Base-by-base conservation (phyloP, 257 asterid genomes). In the Craterostigma plantagineum region DNA sequence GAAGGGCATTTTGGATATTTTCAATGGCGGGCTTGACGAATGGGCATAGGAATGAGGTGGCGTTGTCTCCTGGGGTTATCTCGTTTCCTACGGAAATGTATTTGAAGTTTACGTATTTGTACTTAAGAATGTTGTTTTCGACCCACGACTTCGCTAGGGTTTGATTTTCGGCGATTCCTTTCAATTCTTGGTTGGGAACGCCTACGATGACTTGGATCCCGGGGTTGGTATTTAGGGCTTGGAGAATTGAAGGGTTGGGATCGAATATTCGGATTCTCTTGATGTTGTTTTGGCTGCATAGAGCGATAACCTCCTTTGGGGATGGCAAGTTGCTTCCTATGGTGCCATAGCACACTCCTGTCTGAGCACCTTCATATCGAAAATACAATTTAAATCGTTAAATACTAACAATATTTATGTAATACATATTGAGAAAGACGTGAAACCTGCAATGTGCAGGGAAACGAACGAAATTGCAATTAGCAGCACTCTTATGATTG, bases 261-360 rank as follows among this genome's bases (percentile, higher is more conserved):
- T 79, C 82, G 44, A 75, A 79, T 18, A 79, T 75, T 59, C 72
- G 75, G 59, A 75, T 70, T 38, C 67, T 72, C 49, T 60, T 59
- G 7, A 69, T 65, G 53, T 69, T 64, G 59, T 79, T 72, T 61
- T 81, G 65, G 16, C 75, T 75, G 27, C 71, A 77, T 10, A 79
- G 61, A 56, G 67, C 82, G 45, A 82, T 79, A 46, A 79, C 82
- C 48, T 46, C 60, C 40, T 69, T 66, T 0, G 87, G 92, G 0
- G 72, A 57, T 8, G 87, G 87, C 23, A 79, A 82, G 63, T 79
- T 72, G 69, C 61, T 72, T 54, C 73, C 92, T n/a, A 75, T 10
- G 0, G 79, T 75, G 55, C 87, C 92, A 14, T 79, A 79, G 65
- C 75, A 75, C 42, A 79, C 40, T 33, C 92, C 92, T 23, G 30